A percentile compares a stretch with the other conserved stretches of the same genome.
Conservation (phyloP, 1,284 basidiomycete species). For the Stereum hirsutum region DNA sequence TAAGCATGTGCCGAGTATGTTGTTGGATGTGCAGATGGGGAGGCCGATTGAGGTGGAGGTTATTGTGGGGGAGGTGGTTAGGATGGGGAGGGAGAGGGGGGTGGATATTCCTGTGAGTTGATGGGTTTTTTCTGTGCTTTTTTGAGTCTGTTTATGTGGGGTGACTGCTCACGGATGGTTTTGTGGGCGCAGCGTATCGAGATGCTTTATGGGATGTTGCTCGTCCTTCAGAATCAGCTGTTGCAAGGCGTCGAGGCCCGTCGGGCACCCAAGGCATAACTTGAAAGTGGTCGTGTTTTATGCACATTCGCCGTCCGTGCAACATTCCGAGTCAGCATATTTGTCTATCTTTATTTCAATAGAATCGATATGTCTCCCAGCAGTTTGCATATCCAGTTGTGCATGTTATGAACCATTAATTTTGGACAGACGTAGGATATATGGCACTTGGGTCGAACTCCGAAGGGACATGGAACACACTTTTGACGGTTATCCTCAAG, state of each 20-base stretch:
- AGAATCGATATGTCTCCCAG: too few relatives aligned
- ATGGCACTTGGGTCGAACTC: too few relatives aligned
- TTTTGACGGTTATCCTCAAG: too few relatives aligned
- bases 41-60: slow-evolving; percentile 59
- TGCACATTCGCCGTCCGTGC: too few relatives aligned
- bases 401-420: too few relatives aligned
- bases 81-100: slow-evolving; percentile 34
- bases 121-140: neutral
- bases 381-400: too few relatives aligned
- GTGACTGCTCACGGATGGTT: neutral
- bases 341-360: too few relatives aligned
- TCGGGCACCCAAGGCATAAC: too few relatives aligned
- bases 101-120: slow-evolving; percentile 44
- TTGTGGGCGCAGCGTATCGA: slow-evolving; percentile 32
- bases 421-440: too few relatives aligned
- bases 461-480: too few relatives aligned
- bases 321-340: too few relatives aligned
- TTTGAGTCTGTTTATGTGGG: neutral
- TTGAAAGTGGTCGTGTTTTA: too few relatives aligned
- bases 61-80: slow-evolving; percentile 52
- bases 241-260: slow-evolving; percentile 15
- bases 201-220: slow-evolving; percentile 36
- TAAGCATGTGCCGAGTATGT: slow-evolving; percentile 48
- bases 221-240: slow-evolving; percentile 44
- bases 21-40: slow-evolving; percentile 44